These are phyloP conservation scores for Purshia tridentata DNA, from an alignment of 306 rosid species.

Conservation along the genomic window DNA sequence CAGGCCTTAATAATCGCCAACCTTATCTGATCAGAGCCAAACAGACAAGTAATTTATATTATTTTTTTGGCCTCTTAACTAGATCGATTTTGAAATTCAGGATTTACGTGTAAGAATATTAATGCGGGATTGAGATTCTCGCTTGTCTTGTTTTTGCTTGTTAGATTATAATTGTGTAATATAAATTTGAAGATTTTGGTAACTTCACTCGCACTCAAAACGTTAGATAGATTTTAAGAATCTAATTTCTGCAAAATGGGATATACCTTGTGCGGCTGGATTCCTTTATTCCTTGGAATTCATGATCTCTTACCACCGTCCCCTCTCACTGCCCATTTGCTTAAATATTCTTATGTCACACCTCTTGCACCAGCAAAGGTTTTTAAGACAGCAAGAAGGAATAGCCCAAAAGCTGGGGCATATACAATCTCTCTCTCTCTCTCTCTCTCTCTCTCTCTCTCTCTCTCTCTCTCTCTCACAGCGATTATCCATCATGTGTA, in stretches of 20 bases:
- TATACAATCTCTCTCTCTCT: background rate
- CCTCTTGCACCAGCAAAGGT: conserved; percentile 4
- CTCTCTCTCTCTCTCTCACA: background rate
- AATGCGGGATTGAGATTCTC: too few species aligned
- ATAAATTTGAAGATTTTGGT: too few species aligned
- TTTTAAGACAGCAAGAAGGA: background rate
- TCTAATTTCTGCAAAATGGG: background rate
- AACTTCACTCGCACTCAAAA: background rate
- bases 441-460: background rate
- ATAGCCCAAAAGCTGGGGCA: background rate
- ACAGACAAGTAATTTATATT: background rate
- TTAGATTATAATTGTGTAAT: too few species aligned
- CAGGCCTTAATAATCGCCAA: background rate
- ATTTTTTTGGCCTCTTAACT: background rate
- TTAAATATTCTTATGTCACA: background rate
- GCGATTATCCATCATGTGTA: background rate
- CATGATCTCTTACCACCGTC: background rate
- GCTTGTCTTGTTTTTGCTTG: too few species aligned
- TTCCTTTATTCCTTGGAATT: background rate
- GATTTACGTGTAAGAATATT: background rate
- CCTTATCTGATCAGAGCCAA: conserved; percentile 5
- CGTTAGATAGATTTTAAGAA: background rate
- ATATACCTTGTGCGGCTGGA: conserved; percentile 1
- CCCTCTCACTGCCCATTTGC: background rate
- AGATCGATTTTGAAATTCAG: too few species aligned